phyloP scores from a whole-genome alignment of 2,329 filamentous ascomycete genomes.

The Epichloe sylvatica region DNA sequence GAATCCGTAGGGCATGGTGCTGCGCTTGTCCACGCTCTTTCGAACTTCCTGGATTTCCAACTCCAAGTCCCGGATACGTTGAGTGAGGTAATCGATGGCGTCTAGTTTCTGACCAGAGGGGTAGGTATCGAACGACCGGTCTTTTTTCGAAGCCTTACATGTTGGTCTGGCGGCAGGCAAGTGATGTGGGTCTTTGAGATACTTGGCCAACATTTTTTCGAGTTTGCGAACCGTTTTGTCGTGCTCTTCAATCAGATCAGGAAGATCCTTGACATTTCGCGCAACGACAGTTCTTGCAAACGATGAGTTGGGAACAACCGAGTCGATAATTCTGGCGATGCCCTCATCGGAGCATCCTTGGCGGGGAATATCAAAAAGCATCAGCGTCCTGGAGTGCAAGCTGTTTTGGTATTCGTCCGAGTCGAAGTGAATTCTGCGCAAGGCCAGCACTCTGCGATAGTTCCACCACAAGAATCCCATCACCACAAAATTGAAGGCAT shows the following conservation, averaged over 20 bases:
- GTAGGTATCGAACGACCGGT: conserved; percentile 51
- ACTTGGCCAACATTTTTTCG: conserved; percentile 73
- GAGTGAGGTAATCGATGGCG: conserved; percentile 83
- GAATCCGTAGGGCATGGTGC: conserved; percentile 84
- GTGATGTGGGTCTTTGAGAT: conserved; percentile 73
- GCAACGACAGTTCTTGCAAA: conserved; percentile 72
- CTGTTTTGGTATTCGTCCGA: conserved; percentile 79
- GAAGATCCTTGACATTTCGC: conserved; percentile 82
- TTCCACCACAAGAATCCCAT: conserved; percentile 81
- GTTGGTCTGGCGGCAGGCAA: conserved; percentile 64
- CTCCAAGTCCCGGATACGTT: conserved; percentile 72
- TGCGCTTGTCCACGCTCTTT: conserved; percentile 68
- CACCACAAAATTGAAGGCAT: conserved; percentile 59
- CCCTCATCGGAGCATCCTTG: conserved; percentile 73
- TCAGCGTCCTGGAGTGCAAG: conserved; percentile 60
- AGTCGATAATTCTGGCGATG: conserved; percentile 68
- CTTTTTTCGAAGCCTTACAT: conserved; percentile 68
- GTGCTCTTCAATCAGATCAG: conserved; percentile 72
- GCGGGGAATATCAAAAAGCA: conserved; percentile 71
- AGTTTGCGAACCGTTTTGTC: conserved; percentile 67
- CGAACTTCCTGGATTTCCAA: conserved; percentile 72
- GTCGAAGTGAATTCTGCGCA: conserved; percentile 71
- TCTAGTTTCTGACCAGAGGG: conserved; percentile 66
- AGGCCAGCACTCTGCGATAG: conserved; percentile 55
- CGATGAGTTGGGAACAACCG: conserved; percentile 62